Evolutionary conservation across 192 early-diverging fungal species (phyloP).

Genomic region (Spizellomyces sp.): DNA sequence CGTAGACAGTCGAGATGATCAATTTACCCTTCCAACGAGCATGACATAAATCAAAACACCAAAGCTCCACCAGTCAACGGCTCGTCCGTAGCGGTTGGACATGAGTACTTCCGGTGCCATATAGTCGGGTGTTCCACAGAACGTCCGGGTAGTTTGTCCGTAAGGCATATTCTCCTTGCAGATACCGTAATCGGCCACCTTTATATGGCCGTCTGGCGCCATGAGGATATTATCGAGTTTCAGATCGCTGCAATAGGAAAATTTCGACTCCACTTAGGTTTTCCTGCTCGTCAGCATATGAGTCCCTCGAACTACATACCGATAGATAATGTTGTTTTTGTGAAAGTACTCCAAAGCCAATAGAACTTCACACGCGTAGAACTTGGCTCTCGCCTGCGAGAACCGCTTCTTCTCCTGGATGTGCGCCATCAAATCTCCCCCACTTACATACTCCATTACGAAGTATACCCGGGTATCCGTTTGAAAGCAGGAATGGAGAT

Average conservation of each 20-base stretch:
- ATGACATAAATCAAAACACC: slow-evolving; percentile 91
- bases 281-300: too few relatives aligned
- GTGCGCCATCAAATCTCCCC: slow-evolving; percentile 98
- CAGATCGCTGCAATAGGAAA: slow-evolving; percentile 69
- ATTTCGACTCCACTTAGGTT: too few relatives aligned
- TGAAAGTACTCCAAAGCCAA: slow-evolving; percentile 96
- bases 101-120: slow-evolving; percentile 98
- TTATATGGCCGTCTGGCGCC: slow-evolving; percentile 89
- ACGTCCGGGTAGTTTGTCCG: slow-evolving; percentile 53
- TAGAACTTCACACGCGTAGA: slow-evolving; percentile 95
- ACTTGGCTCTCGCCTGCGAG: slow-evolving; percentile 87
- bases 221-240: slow-evolving; percentile 96
- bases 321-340: slow-evolving; percentile 90
- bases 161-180: slow-evolving; percentile 82
- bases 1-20: slow-evolving; percentile 9
- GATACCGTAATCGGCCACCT: slow-evolving; percentile 97
- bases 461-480: slow-evolving; percentile 91
- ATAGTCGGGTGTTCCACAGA: slow-evolving; percentile 90
- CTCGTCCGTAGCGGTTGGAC: slow-evolving; percentile 87
- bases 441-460: slow-evolving; percentile 97
- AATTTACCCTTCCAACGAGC: slow-evolving; percentile 69
- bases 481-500: slow-evolving; percentile 95
- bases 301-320: slow-evolving; percentile 21
- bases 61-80: slow-evolving; percentile 99
- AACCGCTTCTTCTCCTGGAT: slow-evolving; percentile 88